Evolutionary conservation across 1,284 basidiomycete genomes (phyloP), one percentile per base, ranked within the genome.

Genomic region (Cutaneotrichosporon cavernicola): DNA sequence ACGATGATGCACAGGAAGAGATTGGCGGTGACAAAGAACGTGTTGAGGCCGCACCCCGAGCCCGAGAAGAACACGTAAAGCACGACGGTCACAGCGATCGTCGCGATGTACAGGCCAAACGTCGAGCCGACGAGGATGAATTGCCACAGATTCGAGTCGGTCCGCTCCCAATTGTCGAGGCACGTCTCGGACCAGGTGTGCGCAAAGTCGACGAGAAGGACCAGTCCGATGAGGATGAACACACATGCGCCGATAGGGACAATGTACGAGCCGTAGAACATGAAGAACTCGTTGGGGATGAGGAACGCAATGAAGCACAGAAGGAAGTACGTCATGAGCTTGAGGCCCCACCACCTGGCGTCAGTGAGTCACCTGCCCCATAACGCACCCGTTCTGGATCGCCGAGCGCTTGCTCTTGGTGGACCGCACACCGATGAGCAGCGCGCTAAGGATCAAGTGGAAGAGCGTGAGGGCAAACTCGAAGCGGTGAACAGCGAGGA

Each of bases 111-210:
- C 86, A 96, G 89, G 56, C 87, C 85, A 26, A 89, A 88, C 0
- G 97, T 98, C n/a, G 92, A 94, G 21, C 91, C 89, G 67, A 99
- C 88, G 62, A 99, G 88, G 65, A 97, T 88, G 86, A 91, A 97
- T 81, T 97, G 94, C 96, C 96, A 99, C 60, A 96, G 82, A 69
- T 90, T 91, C 13, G 93, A 95, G 59, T 87, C 83, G 7, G 88
- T 88, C 65, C 87, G 86, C 78, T 97, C 95, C 93, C 93, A 98
- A 67, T 92, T 92, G 71, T 97, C 90, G 58, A 98, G 86, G 76
- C 96, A 98, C 14, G 89, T 95, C 81, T 99, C 96, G 38, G 93
- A 93, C 94, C 94, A 99, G 2, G 92, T 90, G 76, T 99, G 97
- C 0, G 96, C 97, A 77, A 99, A 98, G 84, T 99, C 96, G 80